Evolutionary conservation across 257 asterid genomes (phyloP), one percentile per base, ranked within the genome.

Genomic region (Rhazya stricta): DNA sequence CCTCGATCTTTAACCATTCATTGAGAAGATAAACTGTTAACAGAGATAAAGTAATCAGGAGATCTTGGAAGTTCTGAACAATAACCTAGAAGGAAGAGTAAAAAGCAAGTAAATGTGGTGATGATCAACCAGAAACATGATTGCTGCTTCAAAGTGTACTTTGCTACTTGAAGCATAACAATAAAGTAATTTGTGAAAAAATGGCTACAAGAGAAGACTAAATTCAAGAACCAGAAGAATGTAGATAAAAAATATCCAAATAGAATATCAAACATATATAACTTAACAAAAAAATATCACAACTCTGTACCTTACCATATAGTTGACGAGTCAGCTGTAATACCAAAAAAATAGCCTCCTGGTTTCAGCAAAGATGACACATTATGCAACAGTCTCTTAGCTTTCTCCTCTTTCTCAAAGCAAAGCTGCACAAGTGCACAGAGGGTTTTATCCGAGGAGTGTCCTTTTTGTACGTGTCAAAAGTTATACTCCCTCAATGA

Each of bases 311-410:
- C 91, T 74, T 89, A 94, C 98, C 98, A 94, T 87, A 94, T 94
- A 78, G 98, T 90, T 81, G 98, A 92, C 74, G 98, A 94, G 84
- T 94, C 98, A 67, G 98, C 94, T 82, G 97, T 89, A 74, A 94
- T 86, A 84, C 98, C 98, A 79, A 94, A 81, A 90, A 94, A 94
- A 84, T 89, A 94, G 77, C 97, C 98, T 74, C 98, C 98, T 5
- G 97, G 97, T 87, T 86, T 91, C 88, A 94, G 86, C 88, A 94
- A 87, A 78, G 91, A 83, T 76, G 98, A 90, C 66, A 92, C 97
- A 65, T 90, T 94, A 19, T 87, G 91, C 83, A 94, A 79, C 80
- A 94, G 85, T 80, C 81, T 88, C 86, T 78, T 90, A 67, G 82
- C 93, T 83, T 87, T 90, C 77, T 92, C 98, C 90, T 94, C 97